Evolutionary conservation across 2,329 filamentous ascomycete genomes (phyloP), one percentile per base, ranked within the genome.

Genomic region (Pezizomycotina sp.): DNA sequence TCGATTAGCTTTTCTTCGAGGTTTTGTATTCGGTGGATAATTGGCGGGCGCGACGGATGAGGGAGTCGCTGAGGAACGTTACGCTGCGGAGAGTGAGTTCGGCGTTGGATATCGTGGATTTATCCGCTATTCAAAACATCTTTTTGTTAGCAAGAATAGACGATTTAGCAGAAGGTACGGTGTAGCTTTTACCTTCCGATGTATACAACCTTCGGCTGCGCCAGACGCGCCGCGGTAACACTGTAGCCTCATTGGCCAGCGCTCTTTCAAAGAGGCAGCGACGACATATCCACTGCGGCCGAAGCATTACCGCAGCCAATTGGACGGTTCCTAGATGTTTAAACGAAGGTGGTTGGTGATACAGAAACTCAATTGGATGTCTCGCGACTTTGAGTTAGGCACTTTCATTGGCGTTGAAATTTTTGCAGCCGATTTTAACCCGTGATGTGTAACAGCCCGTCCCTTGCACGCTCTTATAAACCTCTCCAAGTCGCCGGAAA

Each of bases 21-120:
- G 27, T 55, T 19, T 64, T 60, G 50, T 77, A 66, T 47, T 78
- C 73, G 46, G 58, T 57, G 0, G 69, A 60, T 27, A 77, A 58
- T 41, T 61, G 61, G 20, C 64, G 62, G 6, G 74, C 74, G 44
- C 74, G 67, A 26, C 65, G 61, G 38, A 78, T 63, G 34, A 78
- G 63, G 26, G 64, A 63, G 2, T 43, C 44, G 1, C 45, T 31
- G 9, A 52, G 40, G 33, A 33, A 39, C 3, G 10, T 31, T 10
- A 31, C n/a, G n/a, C n/a, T n/a, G n/a, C n/a, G n/a, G n/a, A n/a
- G n/a, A 4, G 40, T 16, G 7, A 39, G 36, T 7, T 34, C 36
- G 20, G 39, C 29, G 13, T 9, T 12, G 9, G 34, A 25, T 27
- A 24, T 21, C 5, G 27, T 12, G 12, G 19, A 20, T 20, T 20